Percentiles rank a stretch among this genome's conserved stretches.
Conservation (phyloP, 257 asterid species). For the Nicotiana paniculata region DNA sequence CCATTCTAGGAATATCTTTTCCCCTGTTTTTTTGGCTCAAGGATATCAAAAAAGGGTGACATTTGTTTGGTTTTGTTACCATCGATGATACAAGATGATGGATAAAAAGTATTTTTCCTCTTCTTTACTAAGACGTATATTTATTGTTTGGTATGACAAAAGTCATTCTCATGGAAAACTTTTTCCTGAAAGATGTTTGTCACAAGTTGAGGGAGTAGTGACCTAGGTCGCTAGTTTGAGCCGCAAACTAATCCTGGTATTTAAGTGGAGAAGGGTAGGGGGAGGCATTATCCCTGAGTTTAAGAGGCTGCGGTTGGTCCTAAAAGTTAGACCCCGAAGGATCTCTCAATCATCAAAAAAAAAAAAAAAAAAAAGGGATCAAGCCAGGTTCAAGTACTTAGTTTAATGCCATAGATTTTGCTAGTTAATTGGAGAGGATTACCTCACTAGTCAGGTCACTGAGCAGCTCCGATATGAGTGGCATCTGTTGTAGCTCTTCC, state of each 20-base stretch:
- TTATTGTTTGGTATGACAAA: not conserved
- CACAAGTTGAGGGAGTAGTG: too few relatives aligned
- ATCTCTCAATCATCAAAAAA: too few relatives aligned
- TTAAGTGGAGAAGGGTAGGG: too few relatives aligned
- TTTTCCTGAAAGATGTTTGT: not conserved
- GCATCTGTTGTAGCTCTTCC: slow-evolving; percentile 73
- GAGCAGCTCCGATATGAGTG: slow-evolving; percentile 49
- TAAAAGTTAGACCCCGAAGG: too few relatives aligned
- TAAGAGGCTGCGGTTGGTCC: too few relatives aligned
- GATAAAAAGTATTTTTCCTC: not conserved
- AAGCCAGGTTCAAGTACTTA: not conserved
- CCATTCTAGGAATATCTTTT: not conserved
- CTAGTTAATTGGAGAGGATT: slow-evolving; percentile 10
- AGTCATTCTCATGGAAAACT: not conserved
- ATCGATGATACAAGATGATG: not conserved
- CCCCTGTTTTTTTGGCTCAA: not conserved
- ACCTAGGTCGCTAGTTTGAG: too few relatives aligned
- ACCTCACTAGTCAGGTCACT: slow-evolving; percentile 66
- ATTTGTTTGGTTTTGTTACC: not conserved
- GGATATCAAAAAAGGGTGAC: not conserved
- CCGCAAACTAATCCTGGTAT: too few relatives aligned
- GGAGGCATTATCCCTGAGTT: too few relatives aligned
- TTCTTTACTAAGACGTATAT: not conserved
- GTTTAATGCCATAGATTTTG: not conserved
- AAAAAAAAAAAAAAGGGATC: not conserved